Evolutionary conservation across 2,329 filamentous ascomycete species (phyloP), one percentile per base, ranked within the genome.

Genomic region (Myriangium duriaei): DNA sequence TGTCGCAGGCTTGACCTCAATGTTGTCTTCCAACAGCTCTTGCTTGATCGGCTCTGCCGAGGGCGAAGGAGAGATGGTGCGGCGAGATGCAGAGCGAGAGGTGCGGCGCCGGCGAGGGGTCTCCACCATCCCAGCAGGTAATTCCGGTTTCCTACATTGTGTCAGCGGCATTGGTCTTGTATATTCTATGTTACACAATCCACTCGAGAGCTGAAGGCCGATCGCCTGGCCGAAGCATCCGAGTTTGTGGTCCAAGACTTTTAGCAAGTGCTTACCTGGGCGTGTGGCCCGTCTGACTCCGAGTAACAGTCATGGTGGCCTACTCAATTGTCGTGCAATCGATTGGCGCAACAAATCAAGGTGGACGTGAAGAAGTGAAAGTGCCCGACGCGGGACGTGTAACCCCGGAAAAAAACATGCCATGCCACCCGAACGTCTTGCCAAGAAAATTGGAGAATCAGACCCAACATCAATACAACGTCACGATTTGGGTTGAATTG

Each of bases 281-380:
- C 37, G 64, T 67, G 50, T 62, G 65, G 44, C 65, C 65, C 21
- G 63, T 62, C 54, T 64, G 59, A 34, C 61, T 65, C 21, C 65
- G 58, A 40, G 65, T 69, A 41, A 65, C 54, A 29, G 38, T 39
- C 43, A 45, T 45, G 9, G 9, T 37, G 34, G 16, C 19, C 5
- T 19, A 11, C 10, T 5, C 26, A 16, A 19, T 5, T 7, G 17
- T 11, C 4, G 26, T 4, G 14, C 5, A 12, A 21, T 17, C 35
- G 36, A 15, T 15, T 32, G 28, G 15, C n/a, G n/a, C n/a, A n/a
- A n/a, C n/a, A n/a, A n/a, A n/a, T n/a, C n/a, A n/a, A n/a, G n/a
- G n/a, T n/a, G n/a, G n/a, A n/a, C n/a, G n/a, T n/a, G n/a, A n/a
- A n/a, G n/a, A n/a, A n/a, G n/a, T n/a, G n/a, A n/a, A n/a, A n/a